Evolutionary conservation across 2,329 filamentous ascomycete species (phyloP), one percentile per base, ranked within the genome.

Genomic region (Aspergillus alliaceus): DNA sequence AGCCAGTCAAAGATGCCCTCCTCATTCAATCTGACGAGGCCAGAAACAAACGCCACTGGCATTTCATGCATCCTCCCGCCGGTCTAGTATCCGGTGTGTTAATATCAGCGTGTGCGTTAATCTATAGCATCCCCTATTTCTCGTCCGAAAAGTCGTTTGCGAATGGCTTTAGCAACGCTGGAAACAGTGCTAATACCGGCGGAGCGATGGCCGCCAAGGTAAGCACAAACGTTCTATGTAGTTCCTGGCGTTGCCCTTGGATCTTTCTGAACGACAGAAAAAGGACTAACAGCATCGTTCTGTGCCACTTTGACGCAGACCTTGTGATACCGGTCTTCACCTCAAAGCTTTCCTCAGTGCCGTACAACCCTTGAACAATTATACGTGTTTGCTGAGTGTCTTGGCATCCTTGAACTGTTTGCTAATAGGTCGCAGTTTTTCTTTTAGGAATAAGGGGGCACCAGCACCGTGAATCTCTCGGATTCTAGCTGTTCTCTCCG

Each of bases 31-130:
- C 18, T 25, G 5, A 53, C 44, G 3, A 59, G 27, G 15, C 57
- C 53, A 12, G 50, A 53, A 14, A 46, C 34, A 51, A 59, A 56
- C 6, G 53, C 44, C 1, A 59, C 50, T 8, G 57, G 35, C 57
- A 59, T 59, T 5, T 49, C 57, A 29, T 56, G 57, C 15, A 59
- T 39, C 14, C 50, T 39, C 5, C 57, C 50, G 32, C 53, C 54
- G 5, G 7, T 25, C 57, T 56, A 5, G 42, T 59, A 27, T 53
- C 34, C 1, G 50, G 53, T 4, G 53, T 59, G 31, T 54, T 56
- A 24, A 59, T 56, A 34, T 59, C 51, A n/a, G 57, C 57, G 46
- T 59, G 57, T 3, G 57, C 57, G 14, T 56, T 53, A 14, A 59
- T 40, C 50, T 49, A 59, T 1, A 59, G 25, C 18, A 54, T n/a